Evolutionary conservation across 805 yeast genomes (phyloP).

Genomic region (Lipomyces spencermartinsiae): DNA sequence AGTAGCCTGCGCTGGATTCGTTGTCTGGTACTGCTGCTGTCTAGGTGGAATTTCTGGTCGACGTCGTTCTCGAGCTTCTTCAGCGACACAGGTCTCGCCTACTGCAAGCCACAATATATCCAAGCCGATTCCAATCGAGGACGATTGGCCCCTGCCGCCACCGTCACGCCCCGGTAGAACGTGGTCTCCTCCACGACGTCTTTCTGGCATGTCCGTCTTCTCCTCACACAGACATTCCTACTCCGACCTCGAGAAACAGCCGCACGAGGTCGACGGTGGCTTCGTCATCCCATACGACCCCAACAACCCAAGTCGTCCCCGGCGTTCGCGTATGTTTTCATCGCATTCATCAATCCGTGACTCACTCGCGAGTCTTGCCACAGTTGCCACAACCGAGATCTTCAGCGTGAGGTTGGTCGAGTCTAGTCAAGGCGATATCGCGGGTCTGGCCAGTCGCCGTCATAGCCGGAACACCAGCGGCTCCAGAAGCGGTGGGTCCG

Average conservation of each 20-base stretch:
- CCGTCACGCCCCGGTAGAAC: conserved; percentile 20
- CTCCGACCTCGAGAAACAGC: conserved; percentile 35
- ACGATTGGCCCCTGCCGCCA: conserved; percentile 37
- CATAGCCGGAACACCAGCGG: conserved; percentile 6
- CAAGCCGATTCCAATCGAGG: conserved; percentile 36
- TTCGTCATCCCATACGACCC: conserved; percentile 36
- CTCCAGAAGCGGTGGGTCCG: not conserved
- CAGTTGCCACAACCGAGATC: conserved; percentile 41
- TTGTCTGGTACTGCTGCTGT: conserved; percentile 65
- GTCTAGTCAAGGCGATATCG: conserved; percentile 29
- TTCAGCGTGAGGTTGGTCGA: conserved; percentile 40
- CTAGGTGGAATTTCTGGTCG: conserved; percentile 28
- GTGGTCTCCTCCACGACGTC: conserved; percentile 26
- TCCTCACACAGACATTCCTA: conserved; percentile 32
- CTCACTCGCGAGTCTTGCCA: conserved; percentile 41
- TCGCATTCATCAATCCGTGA: conserved; percentile 35
- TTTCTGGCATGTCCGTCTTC: conserved; percentile 33
- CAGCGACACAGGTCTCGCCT: conserved; percentile 26
- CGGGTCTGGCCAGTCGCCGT: conserved; percentile 20
- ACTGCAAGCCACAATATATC: conserved; percentile 28
- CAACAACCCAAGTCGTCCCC: conserved; percentile 33
- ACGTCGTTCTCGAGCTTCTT: conserved; percentile 17
- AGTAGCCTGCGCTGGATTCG: conserved; percentile 54
- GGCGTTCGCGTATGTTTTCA: conserved; percentile 34
- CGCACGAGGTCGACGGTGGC: conserved; percentile 25